Evolutionary conservation across 1,284 basidiomycete genomes (phyloP).

Genomic region (Naganishia sp.): DNA sequence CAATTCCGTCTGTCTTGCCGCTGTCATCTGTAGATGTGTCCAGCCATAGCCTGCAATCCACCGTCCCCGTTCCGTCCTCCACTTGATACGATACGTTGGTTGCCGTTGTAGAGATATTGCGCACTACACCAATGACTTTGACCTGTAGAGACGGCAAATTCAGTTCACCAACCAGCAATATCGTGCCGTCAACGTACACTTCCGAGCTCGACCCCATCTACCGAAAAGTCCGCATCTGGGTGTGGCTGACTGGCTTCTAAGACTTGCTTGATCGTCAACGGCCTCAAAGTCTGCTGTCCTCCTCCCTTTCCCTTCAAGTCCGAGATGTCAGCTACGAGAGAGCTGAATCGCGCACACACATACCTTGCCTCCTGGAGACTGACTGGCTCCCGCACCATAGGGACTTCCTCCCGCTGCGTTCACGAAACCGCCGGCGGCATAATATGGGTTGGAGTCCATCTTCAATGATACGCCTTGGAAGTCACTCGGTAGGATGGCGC

Average conservation of each 20-base stretch:
- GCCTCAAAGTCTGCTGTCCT: constrained; percentile 70
- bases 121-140: constrained; percentile 75
- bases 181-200: constrained; percentile 60
- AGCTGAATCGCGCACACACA: neutral
- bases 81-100: constrained; percentile 81
- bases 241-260: constrained; percentile 75
- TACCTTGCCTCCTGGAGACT: constrained; percentile 23
- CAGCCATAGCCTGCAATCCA: constrained; percentile 87
- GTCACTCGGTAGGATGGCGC: neutral
- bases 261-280: constrained; percentile 82
- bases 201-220: constrained; percentile 77
- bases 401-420: constrained; percentile 21
- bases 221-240: constrained; percentile 80
- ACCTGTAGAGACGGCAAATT: constrained; percentile 45
- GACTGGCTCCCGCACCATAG: constrained; percentile 18
- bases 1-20: constrained; percentile 57
- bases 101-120: constrained; percentile 67
- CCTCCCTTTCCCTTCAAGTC: constrained; percentile 33
- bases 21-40: constrained; percentile 65
- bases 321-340: neutral
- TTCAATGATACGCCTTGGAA: neutral
- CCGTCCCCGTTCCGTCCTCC: constrained; percentile 84
- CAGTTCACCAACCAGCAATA: neutral
- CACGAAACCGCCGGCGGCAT: constrained; percentile 24
- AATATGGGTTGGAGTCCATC: constrained; percentile 25